phyloP scores from a whole-genome alignment of 306 rosid species.

The Dalbergia oliveri region DNA sequence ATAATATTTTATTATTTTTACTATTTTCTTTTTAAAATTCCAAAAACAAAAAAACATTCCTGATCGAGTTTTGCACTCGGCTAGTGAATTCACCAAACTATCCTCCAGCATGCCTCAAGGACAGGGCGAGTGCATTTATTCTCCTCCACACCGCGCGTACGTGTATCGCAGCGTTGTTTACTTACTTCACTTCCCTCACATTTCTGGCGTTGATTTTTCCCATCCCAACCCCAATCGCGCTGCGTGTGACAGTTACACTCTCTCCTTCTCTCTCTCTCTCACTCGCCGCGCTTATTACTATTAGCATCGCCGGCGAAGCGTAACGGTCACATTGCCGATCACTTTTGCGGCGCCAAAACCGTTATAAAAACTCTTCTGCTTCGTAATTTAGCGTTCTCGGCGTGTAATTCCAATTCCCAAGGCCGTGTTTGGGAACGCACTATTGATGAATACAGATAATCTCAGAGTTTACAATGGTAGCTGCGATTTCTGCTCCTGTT shows the following conservation, averaged over 20 bases:
- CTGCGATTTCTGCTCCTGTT: constrained; percentile 72
- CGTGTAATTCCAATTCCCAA: not conserved
- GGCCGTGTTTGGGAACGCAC: not conserved
- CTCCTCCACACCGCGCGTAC: constrained; percentile 49
- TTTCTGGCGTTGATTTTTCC: constrained; percentile 29
- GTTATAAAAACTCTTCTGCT: not conserved
- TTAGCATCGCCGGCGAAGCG: constrained; percentile 35
- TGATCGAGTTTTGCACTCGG: no score
- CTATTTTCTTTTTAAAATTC: no score
- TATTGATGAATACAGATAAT: not conserved
- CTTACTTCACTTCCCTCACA: constrained; percentile 24
- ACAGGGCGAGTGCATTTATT: constrained; percentile 39
- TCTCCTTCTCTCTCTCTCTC: constrained; percentile 48
- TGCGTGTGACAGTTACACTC: constrained; percentile 41
- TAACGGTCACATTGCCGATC: constrained; percentile 69
- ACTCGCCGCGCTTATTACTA: constrained; percentile 41
- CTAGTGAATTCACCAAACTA: constrained; percentile 2
- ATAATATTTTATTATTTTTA: no score
- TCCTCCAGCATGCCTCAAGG: not conserved
- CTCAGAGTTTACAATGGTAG: constrained; percentile 61
- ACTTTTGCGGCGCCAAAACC: constrained; percentile 20
- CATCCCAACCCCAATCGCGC: constrained; percentile 44
- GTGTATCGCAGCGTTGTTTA: constrained; percentile 18
- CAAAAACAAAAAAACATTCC: no score
- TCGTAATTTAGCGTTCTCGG: not conserved